Base-by-base conservation (phyloP, 2,329 filamentous ascomycete genomes). In the Penicillium palitans region DNA sequence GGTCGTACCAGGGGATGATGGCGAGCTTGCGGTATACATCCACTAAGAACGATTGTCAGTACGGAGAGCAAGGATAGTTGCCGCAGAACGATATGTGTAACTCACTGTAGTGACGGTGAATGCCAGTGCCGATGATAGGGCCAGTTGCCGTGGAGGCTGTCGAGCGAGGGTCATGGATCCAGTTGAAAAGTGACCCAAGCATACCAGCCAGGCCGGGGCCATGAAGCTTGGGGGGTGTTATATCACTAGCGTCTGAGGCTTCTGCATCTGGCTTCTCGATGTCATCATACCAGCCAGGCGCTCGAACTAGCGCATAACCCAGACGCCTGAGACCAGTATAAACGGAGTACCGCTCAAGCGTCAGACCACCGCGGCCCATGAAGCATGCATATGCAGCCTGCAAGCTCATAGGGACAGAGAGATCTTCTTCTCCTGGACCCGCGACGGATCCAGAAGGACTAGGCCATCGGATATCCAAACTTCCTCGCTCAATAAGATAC, bases 331-430 rank as follows among this genome's bases (percentile, higher is more conserved):
- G 79, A 53, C 92, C 88, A 1, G 91, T 84, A 73, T 93, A 99
- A 29, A 98, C 93, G 50, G 90, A 90, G 68, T 91, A 98, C 69
- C 91, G 87, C 66, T 96, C 91, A 59, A 97, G 79, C 0, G 83
- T 85, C 63, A 88, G 66, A 10, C 80, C 82, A 29, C 76, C 88
- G 25, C 84, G 79, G 1, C 91, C 91, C 63, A 96, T 84, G 53
- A 96, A 87, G 24, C 91, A 83, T 6, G 93, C 85, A 78, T 98
- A 98, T 0, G 92, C 92, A 6, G 90, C 93, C 74, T 98, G 91
- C 40, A 98, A 78, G 74, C 90, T 96, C 80, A 99, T 87, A 0
- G 93, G 92, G n/a, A 95, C 74, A 0, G 89, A 89, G 4, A 82
- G 77, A 7, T 87, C 83, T 58, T 83, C 81, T 37, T 86, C 21